phyloP scores from a whole-genome alignment of 2,329 filamentous ascomycete genomes.

The Arthrobotrys iridis region DNA sequence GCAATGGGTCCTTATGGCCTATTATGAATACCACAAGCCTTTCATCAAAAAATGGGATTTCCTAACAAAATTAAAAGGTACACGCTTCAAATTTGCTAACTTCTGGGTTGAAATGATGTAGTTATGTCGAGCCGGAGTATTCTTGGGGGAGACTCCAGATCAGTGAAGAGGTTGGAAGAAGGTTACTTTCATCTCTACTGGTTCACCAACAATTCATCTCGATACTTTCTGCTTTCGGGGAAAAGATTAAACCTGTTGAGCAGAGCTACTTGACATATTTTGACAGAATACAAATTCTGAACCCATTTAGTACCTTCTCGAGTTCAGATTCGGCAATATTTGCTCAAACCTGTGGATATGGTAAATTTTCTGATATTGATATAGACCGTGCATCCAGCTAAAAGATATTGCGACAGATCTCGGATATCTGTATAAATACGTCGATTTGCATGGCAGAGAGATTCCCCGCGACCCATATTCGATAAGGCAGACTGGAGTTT shows the following conservation, averaged over 20 bases:
- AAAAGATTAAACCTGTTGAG: constrained; percentile 29
- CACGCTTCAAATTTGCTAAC: not conserved
- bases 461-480: constrained; percentile 18
- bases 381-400: not conserved
- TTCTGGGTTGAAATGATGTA: not conserved
- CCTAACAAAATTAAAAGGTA: not conserved
- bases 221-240: constrained; percentile 35
- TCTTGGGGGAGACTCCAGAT: constrained; percentile 29
- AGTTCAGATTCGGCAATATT: constrained; percentile 28
- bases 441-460: constrained; percentile 25
- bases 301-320: constrained; percentile 35
- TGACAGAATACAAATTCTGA: constrained; percentile 42
- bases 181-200: constrained; percentile 25
- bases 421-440: constrained; percentile 47
- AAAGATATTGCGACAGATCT: constrained; percentile 11
- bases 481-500: constrained; percentile 43
- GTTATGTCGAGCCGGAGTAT: constrained; percentile 31
- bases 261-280: constrained; percentile 49
- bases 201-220: constrained; percentile 45
- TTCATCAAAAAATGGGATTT: not conserved
- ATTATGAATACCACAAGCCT: too few relatives aligned
- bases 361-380: too few relatives aligned
- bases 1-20: too few relatives aligned
- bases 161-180: constrained; percentile 37
- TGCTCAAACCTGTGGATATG: constrained; percentile 38